Evolutionary conservation across 345 rosid species (phyloP).

Genomic region (Melaleuca alternifolia): DNA sequence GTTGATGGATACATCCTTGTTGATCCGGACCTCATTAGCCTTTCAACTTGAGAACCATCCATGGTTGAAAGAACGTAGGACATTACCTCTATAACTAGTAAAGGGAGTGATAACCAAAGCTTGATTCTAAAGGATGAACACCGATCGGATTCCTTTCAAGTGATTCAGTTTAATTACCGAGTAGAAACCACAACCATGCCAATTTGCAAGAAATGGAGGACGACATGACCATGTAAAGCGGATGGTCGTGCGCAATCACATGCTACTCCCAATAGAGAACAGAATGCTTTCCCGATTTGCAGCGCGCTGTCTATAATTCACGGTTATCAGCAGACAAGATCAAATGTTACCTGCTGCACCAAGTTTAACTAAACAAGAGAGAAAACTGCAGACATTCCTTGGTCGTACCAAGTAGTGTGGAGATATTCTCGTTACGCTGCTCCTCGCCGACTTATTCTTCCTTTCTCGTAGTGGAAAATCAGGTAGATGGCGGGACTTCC

Average conservation of each 20-base stretch:
- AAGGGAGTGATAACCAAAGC: neutral
- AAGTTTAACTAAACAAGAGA: neutral
- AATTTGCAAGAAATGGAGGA: no score
- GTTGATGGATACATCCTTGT: no score
- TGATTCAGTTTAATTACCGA: neutral
- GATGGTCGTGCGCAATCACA: neutral
- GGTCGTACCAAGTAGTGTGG: neutral
- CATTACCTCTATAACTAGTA: neutral
- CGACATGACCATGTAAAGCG: accelerated
- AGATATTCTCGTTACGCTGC: neutral
- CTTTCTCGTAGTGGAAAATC: neutral
- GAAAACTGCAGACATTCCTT: neutral
- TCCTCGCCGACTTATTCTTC: neutral
- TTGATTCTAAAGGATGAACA: neutral
- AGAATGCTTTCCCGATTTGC: neutral
- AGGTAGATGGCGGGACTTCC: slow-evolving; percentile 79
- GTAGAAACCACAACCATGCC: neutral
- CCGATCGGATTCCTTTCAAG: neutral
- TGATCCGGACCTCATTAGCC: no score
- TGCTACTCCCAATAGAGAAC: neutral
- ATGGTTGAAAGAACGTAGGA: no score
- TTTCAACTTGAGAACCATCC: no score
- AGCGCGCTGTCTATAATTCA: neutral
- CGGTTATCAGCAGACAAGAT: neutral
- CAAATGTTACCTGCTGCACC: neutral